These are phyloP conservation scores for Rusavskia elegans DNA, from an alignment of 495 filamentous ascomycete species.

Conservation along the genomic window DNA sequence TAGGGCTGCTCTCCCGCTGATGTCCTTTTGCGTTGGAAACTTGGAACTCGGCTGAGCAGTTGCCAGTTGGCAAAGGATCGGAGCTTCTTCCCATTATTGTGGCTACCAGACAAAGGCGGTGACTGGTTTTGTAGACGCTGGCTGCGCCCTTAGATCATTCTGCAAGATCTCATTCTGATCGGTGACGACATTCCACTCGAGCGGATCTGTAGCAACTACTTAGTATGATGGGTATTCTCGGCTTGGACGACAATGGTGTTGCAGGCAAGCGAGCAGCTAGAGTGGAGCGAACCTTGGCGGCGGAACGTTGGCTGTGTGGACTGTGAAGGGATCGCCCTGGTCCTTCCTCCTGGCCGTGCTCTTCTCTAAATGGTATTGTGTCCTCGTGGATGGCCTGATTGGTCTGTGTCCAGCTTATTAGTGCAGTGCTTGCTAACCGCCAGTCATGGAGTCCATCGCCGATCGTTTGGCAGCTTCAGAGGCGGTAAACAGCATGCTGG, in stretches of 20 bases:
- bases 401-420: not conserved
- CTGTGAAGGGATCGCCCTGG: not conserved
- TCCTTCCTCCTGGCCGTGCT: not conserved
- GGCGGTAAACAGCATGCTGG: not conserved
- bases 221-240: not conserved
- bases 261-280: not conserved
- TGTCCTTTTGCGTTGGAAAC: not conserved
- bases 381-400: not conserved
- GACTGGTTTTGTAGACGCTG: not conserved
- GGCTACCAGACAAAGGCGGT: not conserved
- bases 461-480: not conserved
- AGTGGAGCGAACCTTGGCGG: not conserved
- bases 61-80: not conserved
- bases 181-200: not conserved
- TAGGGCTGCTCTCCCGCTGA: not conserved
- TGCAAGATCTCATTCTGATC: conserved; percentile 1
- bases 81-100: not conserved
- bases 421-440: not conserved
- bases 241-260: not conserved
- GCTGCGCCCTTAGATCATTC: not conserved
- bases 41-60: too few relatives aligned
- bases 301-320: not conserved
- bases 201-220: not conserved
- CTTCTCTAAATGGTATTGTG: not conserved
- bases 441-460: not conserved